Evolutionary conservation across 176 grass and related monocot genomes (phyloP).

Genomic region (Triticum turgidum): DNA sequence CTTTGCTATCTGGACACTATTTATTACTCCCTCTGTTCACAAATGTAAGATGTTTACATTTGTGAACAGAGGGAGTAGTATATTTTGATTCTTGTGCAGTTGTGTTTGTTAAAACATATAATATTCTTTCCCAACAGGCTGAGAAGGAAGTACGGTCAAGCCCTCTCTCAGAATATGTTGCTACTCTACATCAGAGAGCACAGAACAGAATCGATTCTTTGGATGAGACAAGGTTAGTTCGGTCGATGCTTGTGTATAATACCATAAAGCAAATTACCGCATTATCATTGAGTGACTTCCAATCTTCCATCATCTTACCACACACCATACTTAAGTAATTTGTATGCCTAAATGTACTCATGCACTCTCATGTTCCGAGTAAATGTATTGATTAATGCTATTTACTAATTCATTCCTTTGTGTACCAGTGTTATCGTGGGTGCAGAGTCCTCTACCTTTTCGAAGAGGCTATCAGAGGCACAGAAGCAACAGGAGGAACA

Average conservation of each 20-base stretch:
- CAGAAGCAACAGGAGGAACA: constrained; percentile 54
- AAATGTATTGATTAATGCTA: constrained; percentile 19
- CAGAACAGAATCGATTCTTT: constrained; percentile 66
- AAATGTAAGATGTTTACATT: too few relatives aligned
- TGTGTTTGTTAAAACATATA: constrained; percentile 13
- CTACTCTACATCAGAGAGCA: constrained; percentile 61
- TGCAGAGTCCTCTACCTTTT: constrained; percentile 66
- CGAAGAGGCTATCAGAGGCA: constrained; percentile 51
- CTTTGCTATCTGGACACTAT: neutral
- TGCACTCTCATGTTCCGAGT: neutral
- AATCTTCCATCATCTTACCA: constrained; percentile 5
- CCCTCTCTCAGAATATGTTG: constrained; percentile 76
- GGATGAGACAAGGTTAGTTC: constrained; percentile 68
- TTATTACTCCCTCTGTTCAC: neutral
- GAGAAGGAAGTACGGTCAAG: constrained; percentile 71
- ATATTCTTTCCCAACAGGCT: constrained; percentile 44
- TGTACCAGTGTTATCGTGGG: constrained; percentile 72
- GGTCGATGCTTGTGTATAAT: constrained; percentile 1
- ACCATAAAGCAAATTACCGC: constrained; percentile 7
- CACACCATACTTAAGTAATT: neutral
- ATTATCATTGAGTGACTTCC: neutral
- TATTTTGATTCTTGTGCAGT: neutral
- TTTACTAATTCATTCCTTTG: constrained; percentile 32
- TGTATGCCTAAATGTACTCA: neutral
- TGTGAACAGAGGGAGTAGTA: neutral